A percentile compares a stretch with the other conserved stretches of the same genome.
phyloP scores from a whole-genome alignment of 257 asterid species.

The Craterostigma plantagineum region DNA sequence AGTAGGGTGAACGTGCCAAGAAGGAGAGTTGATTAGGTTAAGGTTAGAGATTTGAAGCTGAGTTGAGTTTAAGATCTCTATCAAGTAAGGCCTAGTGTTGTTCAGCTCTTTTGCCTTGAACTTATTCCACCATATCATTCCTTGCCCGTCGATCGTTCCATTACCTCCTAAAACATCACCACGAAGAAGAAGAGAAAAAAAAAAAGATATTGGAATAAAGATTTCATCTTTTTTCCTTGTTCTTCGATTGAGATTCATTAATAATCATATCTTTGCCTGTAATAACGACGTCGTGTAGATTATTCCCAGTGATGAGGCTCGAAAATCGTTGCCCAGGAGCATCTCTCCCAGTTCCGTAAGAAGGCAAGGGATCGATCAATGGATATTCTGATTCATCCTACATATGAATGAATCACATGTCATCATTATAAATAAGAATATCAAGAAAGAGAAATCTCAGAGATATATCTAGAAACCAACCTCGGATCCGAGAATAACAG shows the following conservation, averaged over 20 bases:
- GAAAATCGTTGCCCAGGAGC: background rate
- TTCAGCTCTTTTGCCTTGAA: conserved; percentile 8
- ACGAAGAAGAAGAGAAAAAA: background rate
- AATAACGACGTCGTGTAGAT: background rate
- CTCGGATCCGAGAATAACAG: conserved; percentile 2
- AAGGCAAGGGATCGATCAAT: background rate
- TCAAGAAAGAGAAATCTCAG: no score
- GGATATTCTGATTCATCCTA: conserved; percentile 1
- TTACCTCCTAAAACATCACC: no score
- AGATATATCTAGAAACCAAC: no score
- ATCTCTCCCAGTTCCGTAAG: conserved; percentile 2
- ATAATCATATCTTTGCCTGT: no score
- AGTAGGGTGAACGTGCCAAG: no score
- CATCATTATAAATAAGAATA: background rate
- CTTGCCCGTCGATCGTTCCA: no score
- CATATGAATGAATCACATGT: background rate
- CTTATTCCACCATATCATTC: no score
- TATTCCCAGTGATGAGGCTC: background rate
- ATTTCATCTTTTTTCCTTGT: no score
- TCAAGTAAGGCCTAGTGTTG: conserved; percentile 12
- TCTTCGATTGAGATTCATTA: no score
- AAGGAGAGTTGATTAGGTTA: no score
- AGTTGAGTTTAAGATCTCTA: conserved; percentile 11
- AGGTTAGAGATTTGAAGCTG: no score
- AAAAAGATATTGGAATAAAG: no score